phyloP scores from a whole-genome alignment of 1,284 basidiomycete species.

The Trichosporon coremiiforme region DNA sequence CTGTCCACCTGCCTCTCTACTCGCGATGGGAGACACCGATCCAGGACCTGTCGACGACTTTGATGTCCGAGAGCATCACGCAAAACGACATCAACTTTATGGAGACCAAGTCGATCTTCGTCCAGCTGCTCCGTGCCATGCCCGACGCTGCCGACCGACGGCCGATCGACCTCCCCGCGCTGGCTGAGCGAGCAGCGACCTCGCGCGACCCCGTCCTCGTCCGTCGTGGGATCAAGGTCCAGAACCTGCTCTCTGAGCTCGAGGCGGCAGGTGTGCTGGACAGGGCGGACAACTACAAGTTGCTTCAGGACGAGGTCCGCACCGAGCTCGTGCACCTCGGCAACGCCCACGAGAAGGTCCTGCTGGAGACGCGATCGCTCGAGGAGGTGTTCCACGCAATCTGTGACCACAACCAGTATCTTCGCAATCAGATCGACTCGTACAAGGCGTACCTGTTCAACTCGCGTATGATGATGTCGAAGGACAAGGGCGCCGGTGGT shows the following conservation, averaged over 20 bases:
- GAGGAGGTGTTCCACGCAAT: conserved; percentile 99
- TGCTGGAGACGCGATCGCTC: conserved; percentile 86
- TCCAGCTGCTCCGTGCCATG: conserved; percentile 93
- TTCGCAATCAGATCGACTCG: conserved; percentile 93
- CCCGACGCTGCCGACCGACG: conserved; percentile 79
- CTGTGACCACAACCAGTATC: conserved; percentile 97
- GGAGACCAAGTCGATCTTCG: conserved; percentile 99
- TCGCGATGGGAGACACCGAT: conserved; percentile 99
- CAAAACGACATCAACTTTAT: conserved; percentile 99
- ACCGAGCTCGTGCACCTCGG: conserved; percentile 95
- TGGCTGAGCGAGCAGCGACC: conserved; percentile 93
- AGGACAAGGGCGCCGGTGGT: conserved; percentile 75
- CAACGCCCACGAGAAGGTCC: conserved; percentile 92
- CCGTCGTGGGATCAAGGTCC: conserved; percentile 96
- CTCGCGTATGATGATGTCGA: conserved; percentile 82
- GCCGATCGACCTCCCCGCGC: conserved; percentile 83
- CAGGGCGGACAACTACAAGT: conserved; percentile 75
- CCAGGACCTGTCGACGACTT: conserved; percentile 91
- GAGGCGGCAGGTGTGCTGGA: conserved; percentile 90
- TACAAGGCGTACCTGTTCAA: conserved; percentile 99
- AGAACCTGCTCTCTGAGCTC: conserved; percentile 95
- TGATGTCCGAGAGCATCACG: conserved; percentile 90
- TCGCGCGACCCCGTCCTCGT: conserved; percentile 95
- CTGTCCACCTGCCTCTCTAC: conserved; percentile 88
- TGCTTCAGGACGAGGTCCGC: conserved; percentile 96